Evolutionary conservation across 192 early-diverging fungal genomes (phyloP), one percentile per base, ranked within the genome.

Genomic region (Linnemannia exigua): DNA sequence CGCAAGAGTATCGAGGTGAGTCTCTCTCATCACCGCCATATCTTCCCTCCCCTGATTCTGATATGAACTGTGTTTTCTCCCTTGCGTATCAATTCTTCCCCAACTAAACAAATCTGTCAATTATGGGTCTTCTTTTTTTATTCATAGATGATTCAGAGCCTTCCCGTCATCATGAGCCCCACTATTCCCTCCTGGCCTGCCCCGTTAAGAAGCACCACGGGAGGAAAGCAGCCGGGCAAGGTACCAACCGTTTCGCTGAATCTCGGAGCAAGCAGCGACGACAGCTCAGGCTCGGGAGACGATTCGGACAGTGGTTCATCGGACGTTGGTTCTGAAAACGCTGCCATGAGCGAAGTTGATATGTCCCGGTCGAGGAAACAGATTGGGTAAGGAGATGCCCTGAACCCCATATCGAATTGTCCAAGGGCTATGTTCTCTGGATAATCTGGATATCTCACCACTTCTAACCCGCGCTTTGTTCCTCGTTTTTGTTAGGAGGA

Each of bases 151-250:
- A 44, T 82, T 33, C 36, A 82, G 36, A 51, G 68, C 17, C 74
- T 82, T 35, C 80, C 80, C 22, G 20, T 41, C n/a, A 77, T 83
- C 20, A 76, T 76, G 70, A 79, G 77, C 67, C 77, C 77, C 51
- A 79, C 82, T 33, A 58, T 76, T 15, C 69, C 82, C 19, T 51
- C 82, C 9, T 76, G 73, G 73, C 77, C 82, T 25, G 52, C 51
- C 11, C 77, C 82, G 31, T 25, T 58, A 41, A 72, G 82, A 28
- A 79, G 69, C 72, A 28, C 50, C 4, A 85, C 77, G 0, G 82
- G 82, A 70, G 82, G 82, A 28, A 85, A 85, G 69, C 82, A 79
- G n/a, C 82, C 82, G 33, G 82, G 82, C 41, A 85, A 85, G 58
- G 38, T 85, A 22, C 82, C 82, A 19, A 85, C 63, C 22, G 77